Percentiles rank a stretch among this genome's conserved stretches.
phyloP scores from a whole-genome alignment of 2,329 filamentous ascomycete genomes.

The Fusarium sp. region DNA sequence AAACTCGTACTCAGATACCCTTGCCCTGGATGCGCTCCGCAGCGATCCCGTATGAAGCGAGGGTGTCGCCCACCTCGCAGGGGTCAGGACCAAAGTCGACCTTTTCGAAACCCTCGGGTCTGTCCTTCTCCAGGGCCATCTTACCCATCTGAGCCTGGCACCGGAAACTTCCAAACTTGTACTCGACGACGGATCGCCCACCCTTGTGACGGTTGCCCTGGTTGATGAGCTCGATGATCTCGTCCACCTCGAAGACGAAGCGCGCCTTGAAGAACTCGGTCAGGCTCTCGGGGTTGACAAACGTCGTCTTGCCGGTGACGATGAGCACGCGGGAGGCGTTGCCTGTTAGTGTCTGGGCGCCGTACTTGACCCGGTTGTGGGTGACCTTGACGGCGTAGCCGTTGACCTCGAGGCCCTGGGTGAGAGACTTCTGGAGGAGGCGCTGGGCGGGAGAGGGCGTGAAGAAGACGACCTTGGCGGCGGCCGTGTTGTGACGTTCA shows the following conservation, averaged over 20 bases:
- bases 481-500: constrained; percentile 51
- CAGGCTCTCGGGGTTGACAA: constrained; percentile 59
- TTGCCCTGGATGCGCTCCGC: constrained; percentile 48
- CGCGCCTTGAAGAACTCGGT: constrained; percentile 54
- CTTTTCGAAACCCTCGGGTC: constrained; percentile 50
- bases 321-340: constrained; percentile 61
- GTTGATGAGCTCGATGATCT: constrained; percentile 48
- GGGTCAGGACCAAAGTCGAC: constrained; percentile 54
- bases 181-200: constrained; percentile 56
- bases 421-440: constrained; percentile 41
- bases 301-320: constrained; percentile 56
- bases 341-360: constrained; percentile 43
- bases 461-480: constrained; percentile 64
- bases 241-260: constrained; percentile 62
- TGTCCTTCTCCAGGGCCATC: constrained; percentile 52
- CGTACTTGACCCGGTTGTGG: constrained; percentile 62
- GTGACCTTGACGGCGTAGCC: constrained; percentile 53
- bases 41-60: constrained; percentile 48
- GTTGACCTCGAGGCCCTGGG: constrained; percentile 51
- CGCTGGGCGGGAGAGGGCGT: constrained; percentile 52
- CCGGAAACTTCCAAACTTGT: constrained; percentile 65
- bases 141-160: constrained; percentile 65
- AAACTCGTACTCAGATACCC: constrained; percentile 39
- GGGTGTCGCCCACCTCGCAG: constrained; percentile 51
- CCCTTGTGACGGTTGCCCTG: constrained; percentile 24